Evolutionary conservation across 1,284 basidiomycete species (phyloP).

Genomic region (Marasmius fiardii): DNA sequence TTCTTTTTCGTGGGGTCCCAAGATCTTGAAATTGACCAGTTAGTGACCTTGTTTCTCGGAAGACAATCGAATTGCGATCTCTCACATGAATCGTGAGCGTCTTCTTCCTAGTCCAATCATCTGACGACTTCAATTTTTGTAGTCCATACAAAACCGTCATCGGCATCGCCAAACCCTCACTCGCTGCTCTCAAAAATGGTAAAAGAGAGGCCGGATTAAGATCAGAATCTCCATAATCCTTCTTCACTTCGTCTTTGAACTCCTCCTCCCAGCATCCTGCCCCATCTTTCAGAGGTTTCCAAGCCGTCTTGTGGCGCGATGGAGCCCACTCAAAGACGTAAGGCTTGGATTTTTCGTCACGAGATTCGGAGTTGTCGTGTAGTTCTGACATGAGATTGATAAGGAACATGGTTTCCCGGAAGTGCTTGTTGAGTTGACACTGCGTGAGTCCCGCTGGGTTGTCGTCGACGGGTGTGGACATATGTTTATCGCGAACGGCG

Average conservation of each 20-base stretch:
- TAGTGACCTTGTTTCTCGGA: too few species aligned
- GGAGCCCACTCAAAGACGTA: constrained; percentile 27
- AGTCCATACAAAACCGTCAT: constrained; percentile 32
- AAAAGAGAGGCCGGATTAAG: neutral
- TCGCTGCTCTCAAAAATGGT: constrained; percentile 21
- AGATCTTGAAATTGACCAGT: constrained; percentile 23
- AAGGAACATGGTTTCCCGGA: constrained; percentile 20
- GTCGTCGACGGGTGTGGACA: constrained; percentile 18
- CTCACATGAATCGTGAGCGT: constrained; percentile 29
- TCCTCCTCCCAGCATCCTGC: constrained; percentile 19
- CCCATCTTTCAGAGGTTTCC: constrained; percentile 16
- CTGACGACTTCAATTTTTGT: constrained; percentile 23
- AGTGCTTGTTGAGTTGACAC: constrained; percentile 27
- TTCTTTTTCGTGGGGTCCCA: constrained; percentile 28
- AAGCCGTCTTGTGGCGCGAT: constrained; percentile 21
- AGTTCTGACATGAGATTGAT: constrained; percentile 13
- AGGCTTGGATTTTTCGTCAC: neutral
- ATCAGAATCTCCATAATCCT: constrained; percentile 3
- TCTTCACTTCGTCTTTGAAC: constrained; percentile 16
- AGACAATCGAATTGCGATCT: too few species aligned
- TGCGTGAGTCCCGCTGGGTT: constrained; percentile 26
- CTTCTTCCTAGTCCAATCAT: constrained; percentile 27
- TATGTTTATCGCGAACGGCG: constrained; percentile 20
- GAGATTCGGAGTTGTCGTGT: neutral
- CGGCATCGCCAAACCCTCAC: constrained; percentile 27